phyloP scores from a whole-genome alignment of 306 rosid species.

The Cucumis sativus region Cucumber_9930_V3 NC_026657.2:22776001-22776500 shows the following conservation, averaged over 20 bases:
- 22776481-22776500: neutral
- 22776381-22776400: conserved; percentile 60
- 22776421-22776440: conserved; percentile 63
- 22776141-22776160: neutral
- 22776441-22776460: conserved; percentile 70
- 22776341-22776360: neutral
- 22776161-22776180: neutral
- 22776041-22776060: neutral
- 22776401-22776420: conserved; percentile 76
- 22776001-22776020: neutral
- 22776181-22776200: neutral
- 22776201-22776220: neutral
- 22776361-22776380: conserved; percentile 43
- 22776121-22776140: neutral
- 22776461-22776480: neutral
- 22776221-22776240: neutral
- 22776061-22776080: neutral
- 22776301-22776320: neutral
- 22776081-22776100: neutral
- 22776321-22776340: neutral
- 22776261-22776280: neutral
- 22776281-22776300: neutral
- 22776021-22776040: neutral
- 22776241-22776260: neutral
- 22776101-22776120: neutral